Evolutionary conservation across 169 alveolate genomes (phyloP), one percentile per base, ranked within the genome.

Genomic region (Cryptosporidium sp.): DNA sequence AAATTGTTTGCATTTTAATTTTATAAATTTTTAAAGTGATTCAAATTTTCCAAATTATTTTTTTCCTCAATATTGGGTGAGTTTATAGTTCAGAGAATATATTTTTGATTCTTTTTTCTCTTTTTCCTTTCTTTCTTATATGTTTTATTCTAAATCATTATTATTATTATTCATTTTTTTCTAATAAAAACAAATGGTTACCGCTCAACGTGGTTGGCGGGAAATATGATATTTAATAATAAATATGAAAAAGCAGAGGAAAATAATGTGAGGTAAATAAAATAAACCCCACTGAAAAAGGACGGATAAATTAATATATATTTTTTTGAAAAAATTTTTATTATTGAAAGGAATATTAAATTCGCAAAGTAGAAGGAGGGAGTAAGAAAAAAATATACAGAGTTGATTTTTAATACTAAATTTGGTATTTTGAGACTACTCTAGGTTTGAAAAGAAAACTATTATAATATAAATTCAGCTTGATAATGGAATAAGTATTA

Each of bases 201-300:
- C 67, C 67, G 67, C 67, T 21, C 37, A 56, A 21, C 10, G 37
- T 21, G 67, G 12, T 56, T 21, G 37, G 67, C 67, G 67, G 67
- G 37, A 23, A 56, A 5, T 10, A 23, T 56, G 67, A 56, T 56
- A 56, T 56, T n/a, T 48, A 48, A 45, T 45, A 9, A 26, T 26
- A n/a, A n/a, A 56, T n/a, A n/a, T 26, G 16, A 53, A 53, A 18
- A 16, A 7, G 26, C 18, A 10, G 35, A 6, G 65, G 26, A 56
- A 56, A 56, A 26, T 56, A 56, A 56, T 56, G 67, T 56, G 67
- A 56, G 67, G 67, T 56, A 56, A 56, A 56, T 23, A 21, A 56
- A 56, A 56, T 21, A 23, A 56, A 56, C 67, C 67, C 67, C 67
- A 56, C 67, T 56, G 56, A 56, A 56, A 26, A n/a, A 56, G 67